phyloP scores from a whole-genome alignment of 768 basidiomycete species.

The Mycena maculata region DNA sequence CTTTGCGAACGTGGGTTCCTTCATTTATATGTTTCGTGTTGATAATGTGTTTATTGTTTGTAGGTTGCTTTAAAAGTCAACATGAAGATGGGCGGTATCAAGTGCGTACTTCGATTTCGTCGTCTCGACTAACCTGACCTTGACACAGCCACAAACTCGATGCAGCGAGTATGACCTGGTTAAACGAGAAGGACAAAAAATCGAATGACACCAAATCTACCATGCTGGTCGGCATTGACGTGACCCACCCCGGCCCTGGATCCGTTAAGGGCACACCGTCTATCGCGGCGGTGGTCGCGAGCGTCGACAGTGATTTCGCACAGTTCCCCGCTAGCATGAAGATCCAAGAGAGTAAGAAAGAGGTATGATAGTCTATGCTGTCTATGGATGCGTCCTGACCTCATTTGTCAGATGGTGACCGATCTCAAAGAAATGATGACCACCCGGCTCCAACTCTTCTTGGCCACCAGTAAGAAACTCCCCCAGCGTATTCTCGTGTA shows the following conservation, averaged over 20 bases:
- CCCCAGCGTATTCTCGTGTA: constrained; percentile 79
- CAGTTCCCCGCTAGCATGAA: constrained; percentile 83
- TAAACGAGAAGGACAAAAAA: constrained; percentile 60
- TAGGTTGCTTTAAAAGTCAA: constrained; percentile 82
- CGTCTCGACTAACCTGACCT: neutral
- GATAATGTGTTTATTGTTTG: neutral
- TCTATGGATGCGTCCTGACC: neutral
- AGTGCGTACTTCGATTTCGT: constrained; percentile 49
- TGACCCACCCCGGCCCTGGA: constrained; percentile 84
- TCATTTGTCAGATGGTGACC: constrained; percentile 75
- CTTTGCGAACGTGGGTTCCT: constrained; percentile 65
- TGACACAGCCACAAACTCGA: constrained; percentile 57
- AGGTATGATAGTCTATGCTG: constrained; percentile 55
- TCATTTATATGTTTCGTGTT: neutral
- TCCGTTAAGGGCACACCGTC: constrained; percentile 76
- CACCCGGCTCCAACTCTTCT: constrained; percentile 70
- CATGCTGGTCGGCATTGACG: constrained; percentile 87
- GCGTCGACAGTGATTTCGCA: constrained; percentile 68
- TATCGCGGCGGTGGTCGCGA: constrained; percentile 89
- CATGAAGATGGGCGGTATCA: constrained; percentile 84
- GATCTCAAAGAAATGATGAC: constrained; percentile 73
- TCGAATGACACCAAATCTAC: too few relatives aligned
- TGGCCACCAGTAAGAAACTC: constrained; percentile 58
- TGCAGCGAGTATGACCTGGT: constrained; percentile 66
- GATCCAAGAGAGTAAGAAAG: constrained; percentile 80